phyloP scores from a whole-genome alignment of 2,329 filamentous ascomycete species.

The Xylariaceae sp. region DNA sequence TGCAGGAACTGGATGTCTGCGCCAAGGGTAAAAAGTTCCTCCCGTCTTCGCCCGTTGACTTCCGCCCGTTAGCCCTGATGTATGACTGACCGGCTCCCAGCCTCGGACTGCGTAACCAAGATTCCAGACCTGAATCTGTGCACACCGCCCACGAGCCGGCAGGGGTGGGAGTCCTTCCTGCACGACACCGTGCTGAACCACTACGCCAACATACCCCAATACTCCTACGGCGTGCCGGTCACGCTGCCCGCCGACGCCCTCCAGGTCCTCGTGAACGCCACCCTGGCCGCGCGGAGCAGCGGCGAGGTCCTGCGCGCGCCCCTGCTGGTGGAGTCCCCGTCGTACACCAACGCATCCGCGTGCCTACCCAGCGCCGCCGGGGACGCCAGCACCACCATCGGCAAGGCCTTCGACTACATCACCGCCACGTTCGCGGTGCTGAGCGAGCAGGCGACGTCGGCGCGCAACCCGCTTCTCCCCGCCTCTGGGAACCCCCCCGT shows the following conservation, averaged over 20 bases:
- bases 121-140: neutral
- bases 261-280: neutral
- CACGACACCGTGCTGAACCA: neutral
- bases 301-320: neutral
- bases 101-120: neutral
- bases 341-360: neutral
- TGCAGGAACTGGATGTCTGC: neutral
- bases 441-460: neutral
- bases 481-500: neutral
- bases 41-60: neutral
- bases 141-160: neutral
- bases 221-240: neutral
- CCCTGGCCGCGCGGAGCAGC: neutral
- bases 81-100: neutral
- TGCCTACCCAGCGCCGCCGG: neutral
- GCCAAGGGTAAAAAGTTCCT: neutral
- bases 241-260: neutral
- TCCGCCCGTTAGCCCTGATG: neutral
- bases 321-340: neutral
- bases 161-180: neutral
- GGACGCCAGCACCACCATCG: neutral
- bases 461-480: neutral
- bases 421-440: neutral
- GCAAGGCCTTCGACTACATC: neutral
- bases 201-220: neutral